Percentiles rank a stretch among this genome's conserved stretches.
phyloP scores from a whole-genome alignment of 306 rosid genomes.

The Ceratonia siliqua region DNA sequence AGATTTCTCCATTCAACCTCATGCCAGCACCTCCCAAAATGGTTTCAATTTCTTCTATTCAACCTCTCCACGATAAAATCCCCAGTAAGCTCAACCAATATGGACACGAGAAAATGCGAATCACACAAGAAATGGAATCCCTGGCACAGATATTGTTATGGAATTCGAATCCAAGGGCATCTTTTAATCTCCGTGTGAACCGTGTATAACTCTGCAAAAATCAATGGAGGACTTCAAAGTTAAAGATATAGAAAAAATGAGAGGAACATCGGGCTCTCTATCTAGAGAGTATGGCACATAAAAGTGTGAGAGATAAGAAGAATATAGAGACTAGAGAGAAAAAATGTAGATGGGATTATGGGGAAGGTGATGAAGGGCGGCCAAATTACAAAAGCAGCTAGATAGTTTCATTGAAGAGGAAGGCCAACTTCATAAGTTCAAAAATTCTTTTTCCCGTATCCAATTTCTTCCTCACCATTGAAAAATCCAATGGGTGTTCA shows the following conservation, averaged over 20 bases:
- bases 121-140: background rate
- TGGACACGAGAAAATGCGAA: conserved; percentile 11
- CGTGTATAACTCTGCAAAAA: background rate
- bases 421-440: no score
- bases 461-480: no score
- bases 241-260: background rate
- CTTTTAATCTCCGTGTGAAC: background rate
- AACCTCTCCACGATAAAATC: background rate
- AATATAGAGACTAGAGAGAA: background rate
- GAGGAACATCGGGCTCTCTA: background rate
- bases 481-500: no score
- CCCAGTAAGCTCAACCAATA: background rate
- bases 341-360: background rate
- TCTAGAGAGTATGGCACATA: background rate
- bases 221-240: background rate
- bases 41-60: conserved; percentile 9
- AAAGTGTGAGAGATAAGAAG: background rate
- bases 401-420: no score
- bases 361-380: no score
- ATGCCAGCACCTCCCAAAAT: conserved; percentile 24
- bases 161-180: background rate
- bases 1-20: conserved; percentile 45
- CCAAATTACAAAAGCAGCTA: no score
- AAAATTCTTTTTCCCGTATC: no score
- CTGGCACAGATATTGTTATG: background rate